Conservation (phyloP, 129 eudicot species). For the Tagetes patula region DNA sequence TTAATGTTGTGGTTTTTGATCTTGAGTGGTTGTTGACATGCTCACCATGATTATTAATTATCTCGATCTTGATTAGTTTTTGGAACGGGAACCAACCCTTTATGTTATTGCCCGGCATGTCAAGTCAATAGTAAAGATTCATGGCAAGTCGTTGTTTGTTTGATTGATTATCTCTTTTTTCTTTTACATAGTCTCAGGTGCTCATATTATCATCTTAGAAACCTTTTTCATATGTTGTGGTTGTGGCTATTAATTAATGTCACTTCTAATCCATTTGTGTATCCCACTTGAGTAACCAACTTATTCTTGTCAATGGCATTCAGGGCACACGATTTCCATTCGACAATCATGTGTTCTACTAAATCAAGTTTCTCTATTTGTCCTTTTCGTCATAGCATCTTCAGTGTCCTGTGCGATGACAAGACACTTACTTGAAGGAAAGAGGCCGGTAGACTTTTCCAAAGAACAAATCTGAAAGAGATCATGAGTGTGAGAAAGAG, state of each 20-base stretch:
- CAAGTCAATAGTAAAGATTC: conserved; percentile 36
- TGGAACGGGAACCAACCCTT: conserved; percentile 29
- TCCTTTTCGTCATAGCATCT: conserved; percentile 6
- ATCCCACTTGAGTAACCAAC: conserved; percentile 76
- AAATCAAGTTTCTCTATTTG: conserved; percentile 41
- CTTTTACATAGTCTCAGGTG: conserved; percentile 32
- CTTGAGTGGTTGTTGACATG: conserved; percentile 17
- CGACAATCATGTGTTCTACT: conserved; percentile 42
- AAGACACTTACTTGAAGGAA: too few relatives aligned
- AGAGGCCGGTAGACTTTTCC: too few relatives aligned
- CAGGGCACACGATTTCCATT: conserved; percentile 42
- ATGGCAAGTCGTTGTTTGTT: conserved; percentile 8
- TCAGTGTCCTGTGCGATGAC: too few relatives aligned
- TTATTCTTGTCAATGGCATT: conserved; percentile 29
- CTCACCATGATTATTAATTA: conserved; percentile 20
- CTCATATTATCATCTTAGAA: conserved; percentile 34
- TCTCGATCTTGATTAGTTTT: conserved; percentile 4
- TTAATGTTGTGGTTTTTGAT: neutral
- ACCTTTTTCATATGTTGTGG: conserved; percentile 41
- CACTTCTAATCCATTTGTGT: conserved; percentile 61
- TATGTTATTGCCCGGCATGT: conserved; percentile 28
- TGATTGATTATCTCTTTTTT: conserved; percentile 14
- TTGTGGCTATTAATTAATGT: conserved; percentile 24
- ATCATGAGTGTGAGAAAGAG: too few relatives aligned
- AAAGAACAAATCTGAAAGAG: too few relatives aligned